Conservation (phyloP, 2,329 filamentous ascomycete genomes). For the Cadophora luteo-olivacea region DNA sequence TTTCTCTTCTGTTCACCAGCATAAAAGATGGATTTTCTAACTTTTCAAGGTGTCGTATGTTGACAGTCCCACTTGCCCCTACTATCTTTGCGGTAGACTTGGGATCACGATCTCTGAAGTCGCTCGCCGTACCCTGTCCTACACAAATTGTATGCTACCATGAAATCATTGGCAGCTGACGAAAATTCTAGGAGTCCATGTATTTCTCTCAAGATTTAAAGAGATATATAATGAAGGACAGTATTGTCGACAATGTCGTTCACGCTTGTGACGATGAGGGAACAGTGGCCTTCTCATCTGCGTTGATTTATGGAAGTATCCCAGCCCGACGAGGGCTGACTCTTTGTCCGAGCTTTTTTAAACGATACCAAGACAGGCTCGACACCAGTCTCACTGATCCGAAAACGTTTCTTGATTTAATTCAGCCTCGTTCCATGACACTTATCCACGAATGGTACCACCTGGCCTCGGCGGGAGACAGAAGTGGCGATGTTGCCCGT, state of each 20-base stretch:
- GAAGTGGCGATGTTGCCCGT: background rate
- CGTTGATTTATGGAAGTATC: background rate
- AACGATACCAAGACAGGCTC: background rate
- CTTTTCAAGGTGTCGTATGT: too few species aligned
- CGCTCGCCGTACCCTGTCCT: too few species aligned
- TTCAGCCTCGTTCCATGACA: background rate
- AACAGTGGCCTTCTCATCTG: background rate
- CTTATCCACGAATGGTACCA: background rate
- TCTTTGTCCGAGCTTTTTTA: too few species aligned
- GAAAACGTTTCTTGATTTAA: background rate
- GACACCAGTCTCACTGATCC: background rate
- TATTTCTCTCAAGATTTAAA: background rate
- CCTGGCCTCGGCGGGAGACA: background rate
- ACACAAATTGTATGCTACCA: too few species aligned
- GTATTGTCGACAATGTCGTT: background rate
- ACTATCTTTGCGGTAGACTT: too few species aligned
- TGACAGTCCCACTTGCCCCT: too few species aligned
- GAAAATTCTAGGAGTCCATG: background rate
- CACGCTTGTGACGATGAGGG: background rate
- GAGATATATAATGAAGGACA: background rate
- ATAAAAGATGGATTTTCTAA: too few species aligned
- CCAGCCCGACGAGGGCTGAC: too few species aligned
- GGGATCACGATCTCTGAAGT: too few species aligned
- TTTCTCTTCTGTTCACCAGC: too few species aligned
- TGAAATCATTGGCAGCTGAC: too few species aligned